Evolutionary conservation across 306 rosid species (phyloP).

Genomic region (Medicago lupulina): DNA sequence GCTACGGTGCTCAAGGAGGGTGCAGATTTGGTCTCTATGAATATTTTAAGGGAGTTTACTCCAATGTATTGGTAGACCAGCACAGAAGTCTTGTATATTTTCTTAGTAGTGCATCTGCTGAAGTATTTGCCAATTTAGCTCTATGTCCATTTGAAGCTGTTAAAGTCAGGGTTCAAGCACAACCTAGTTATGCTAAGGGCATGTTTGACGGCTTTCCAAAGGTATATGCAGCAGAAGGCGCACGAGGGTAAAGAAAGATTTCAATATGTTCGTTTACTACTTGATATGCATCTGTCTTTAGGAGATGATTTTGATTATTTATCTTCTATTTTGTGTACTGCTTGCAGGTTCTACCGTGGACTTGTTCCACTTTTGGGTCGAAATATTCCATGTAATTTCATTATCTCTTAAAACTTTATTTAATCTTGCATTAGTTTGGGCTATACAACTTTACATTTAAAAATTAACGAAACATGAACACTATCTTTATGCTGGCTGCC

Average conservation of each 20-base stretch:
- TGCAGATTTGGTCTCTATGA: slow-evolving; percentile 67
- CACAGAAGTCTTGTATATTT: slow-evolving; percentile 55
- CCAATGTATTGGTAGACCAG: slow-evolving; percentile 47
- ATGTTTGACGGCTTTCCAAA: slow-evolving; percentile 64
- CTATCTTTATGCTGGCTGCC: slow-evolving; percentile 15
- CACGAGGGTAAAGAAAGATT: slow-evolving; percentile 50
- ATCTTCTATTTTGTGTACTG: slow-evolving; percentile 35
- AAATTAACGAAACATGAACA: slow-evolving; percentile 7
- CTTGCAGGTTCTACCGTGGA: slow-evolving; percentile 70
- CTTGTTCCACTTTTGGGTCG: slow-evolving; percentile 69
- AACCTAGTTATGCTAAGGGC: slow-evolving; percentile 57
- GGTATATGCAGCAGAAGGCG: slow-evolving; percentile 63
- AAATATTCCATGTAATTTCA: slow-evolving; percentile 68
- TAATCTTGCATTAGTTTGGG: slow-evolving; percentile 30
- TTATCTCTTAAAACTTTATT: slow-evolving; percentile 36
- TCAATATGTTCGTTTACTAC: slow-evolving; percentile 26
- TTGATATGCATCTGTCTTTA: slow-evolving; percentile 10
- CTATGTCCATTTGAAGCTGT: slow-evolving; percentile 68
- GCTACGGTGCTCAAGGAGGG: slow-evolving; percentile 69
- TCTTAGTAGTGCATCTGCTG: slow-evolving; percentile 65
- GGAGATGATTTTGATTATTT: slow-evolving; percentile 38
- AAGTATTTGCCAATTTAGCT: slow-evolving; percentile 65
- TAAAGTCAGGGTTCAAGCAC: slow-evolving; percentile 68
- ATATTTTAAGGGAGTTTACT: slow-evolving; percentile 58
- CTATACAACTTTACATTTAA: slow-evolving; percentile 5